Evolutionary conservation across 352 stramenopile genomes (phyloP).

Genomic region (Pythium plurisporium): DNA sequence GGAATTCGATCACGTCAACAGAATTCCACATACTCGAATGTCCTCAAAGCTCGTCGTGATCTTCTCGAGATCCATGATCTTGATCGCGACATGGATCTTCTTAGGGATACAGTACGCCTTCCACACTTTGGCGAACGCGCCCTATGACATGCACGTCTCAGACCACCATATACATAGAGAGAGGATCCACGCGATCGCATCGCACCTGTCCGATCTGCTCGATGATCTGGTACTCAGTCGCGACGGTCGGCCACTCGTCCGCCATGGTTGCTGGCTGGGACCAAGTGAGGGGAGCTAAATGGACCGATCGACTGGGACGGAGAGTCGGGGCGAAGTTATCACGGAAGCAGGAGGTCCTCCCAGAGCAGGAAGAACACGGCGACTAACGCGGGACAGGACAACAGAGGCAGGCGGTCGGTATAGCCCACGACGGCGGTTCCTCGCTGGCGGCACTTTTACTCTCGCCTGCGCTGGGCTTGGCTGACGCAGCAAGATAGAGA

Average conservation of each 20-base stretch:
- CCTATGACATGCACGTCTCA: slow-evolving; percentile 41
- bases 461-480: background rate
- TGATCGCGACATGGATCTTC: slow-evolving; percentile 93
- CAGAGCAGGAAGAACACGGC: no score
- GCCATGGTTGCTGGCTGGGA: slow-evolving; percentile 51
- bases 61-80: slow-evolving; percentile 99
- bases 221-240: slow-evolving; percentile 86
- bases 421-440: background rate
- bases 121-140: slow-evolving; percentile 98
- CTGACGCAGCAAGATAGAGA: slow-evolving; percentile 18
- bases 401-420: background rate
- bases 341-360: background rate
- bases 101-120: slow-evolving; percentile 90
- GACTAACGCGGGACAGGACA: background rate
- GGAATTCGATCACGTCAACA: no score
- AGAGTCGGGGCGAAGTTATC: background rate
- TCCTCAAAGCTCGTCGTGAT: slow-evolving; percentile 95
- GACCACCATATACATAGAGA: no score
- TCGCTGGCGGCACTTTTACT: slow-evolving; percentile 23
- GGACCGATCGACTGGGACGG: background rate
- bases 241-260: slow-evolving; percentile 83
- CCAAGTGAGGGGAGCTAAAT: no score
- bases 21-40: slow-evolving; percentile 54
- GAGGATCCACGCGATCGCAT: background rate
- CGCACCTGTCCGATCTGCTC: slow-evolving; percentile 85